Percentiles rank a stretch among this genome's conserved stretches.
Conservation (phyloP, 805 yeast species). For the Wickerhamiella lipophila region DNA sequence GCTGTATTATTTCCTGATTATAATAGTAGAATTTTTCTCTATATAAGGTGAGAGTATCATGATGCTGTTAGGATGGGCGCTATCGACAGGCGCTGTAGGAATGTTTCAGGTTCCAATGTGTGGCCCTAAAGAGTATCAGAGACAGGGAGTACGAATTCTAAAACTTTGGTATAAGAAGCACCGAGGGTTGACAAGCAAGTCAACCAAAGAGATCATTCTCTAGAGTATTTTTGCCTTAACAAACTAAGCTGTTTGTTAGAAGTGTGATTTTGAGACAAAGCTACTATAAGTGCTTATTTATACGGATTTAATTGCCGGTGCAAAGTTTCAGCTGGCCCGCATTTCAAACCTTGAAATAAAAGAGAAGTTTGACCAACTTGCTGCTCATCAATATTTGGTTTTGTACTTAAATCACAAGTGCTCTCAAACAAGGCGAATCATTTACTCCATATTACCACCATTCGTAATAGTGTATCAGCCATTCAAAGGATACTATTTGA, state of each 20-base stretch:
- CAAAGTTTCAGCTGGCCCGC: slow-evolving; percentile 7
- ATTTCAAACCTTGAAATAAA: slow-evolving; percentile 4
- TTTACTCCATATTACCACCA: not conserved
- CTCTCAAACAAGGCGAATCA: slow-evolving; percentile 1
- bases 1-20: slow-evolving; percentile 1
- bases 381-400: not conserved
- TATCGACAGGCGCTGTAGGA: slow-evolving; percentile 1
- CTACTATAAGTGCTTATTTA: slow-evolving; percentile 7
- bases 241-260: not conserved
- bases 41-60: slow-evolving; percentile 1
- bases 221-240: not conserved
- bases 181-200: not conserved
- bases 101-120: not conserved
- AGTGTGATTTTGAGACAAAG: slow-evolving; percentile 9
- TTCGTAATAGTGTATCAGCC: not conserved
- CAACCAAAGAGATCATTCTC: not conserved
- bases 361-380: slow-evolving; percentile 1
- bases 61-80: slow-evolving; percentile 1
- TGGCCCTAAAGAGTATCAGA: not conserved
- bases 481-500: not conserved
- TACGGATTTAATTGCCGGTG: slow-evolving; percentile 5
- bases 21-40: slow-evolving; percentile 1
- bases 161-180: not conserved
- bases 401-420: not conserved
- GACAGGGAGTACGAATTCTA: not conserved